Conservation (phyloP, 176 grass and related monocot genomes). For the Stipa capillata region DNA sequence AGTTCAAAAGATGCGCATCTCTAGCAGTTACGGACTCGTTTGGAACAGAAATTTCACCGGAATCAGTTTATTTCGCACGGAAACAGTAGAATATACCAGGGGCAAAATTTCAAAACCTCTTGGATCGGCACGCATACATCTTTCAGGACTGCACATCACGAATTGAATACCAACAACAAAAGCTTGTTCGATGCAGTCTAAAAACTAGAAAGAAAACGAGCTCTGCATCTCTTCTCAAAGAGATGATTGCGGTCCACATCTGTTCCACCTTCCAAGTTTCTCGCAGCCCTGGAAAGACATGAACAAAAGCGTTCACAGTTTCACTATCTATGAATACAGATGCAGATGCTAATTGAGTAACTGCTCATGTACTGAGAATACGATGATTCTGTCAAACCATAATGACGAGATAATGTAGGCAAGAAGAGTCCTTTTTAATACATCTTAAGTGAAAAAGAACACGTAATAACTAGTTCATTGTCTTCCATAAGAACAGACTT, state of each 20-base stretch:
- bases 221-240: constrained; percentile 15
- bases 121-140: background rate
- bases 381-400: background rate
- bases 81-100: background rate
- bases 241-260: constrained; percentile 21
- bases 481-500: constrained; percentile 62
- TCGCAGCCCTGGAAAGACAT: constrained; percentile 44
- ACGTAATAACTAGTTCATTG: constrained; percentile 54
- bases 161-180: background rate
- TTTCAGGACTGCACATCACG: background rate
- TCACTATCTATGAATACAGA: background rate
- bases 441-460: background rate
- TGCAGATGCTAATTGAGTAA: background rate
- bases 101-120: background rate
- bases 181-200: background rate
- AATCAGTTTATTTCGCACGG: background rate
- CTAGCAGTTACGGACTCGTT: background rate
- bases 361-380: background rate
- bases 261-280: constrained; percentile 74
- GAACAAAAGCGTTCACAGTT: background rate
- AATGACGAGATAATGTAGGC: background rate
- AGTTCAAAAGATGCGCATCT: no score
- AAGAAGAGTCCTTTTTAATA: background rate
- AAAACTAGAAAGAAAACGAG: background rate
- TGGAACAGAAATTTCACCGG: background rate